Evolutionary conservation across 2,329 filamentous ascomycete species (phyloP), one percentile per base, ranked within the genome.

Genomic region (Talaromyces pinophilus): DNA sequence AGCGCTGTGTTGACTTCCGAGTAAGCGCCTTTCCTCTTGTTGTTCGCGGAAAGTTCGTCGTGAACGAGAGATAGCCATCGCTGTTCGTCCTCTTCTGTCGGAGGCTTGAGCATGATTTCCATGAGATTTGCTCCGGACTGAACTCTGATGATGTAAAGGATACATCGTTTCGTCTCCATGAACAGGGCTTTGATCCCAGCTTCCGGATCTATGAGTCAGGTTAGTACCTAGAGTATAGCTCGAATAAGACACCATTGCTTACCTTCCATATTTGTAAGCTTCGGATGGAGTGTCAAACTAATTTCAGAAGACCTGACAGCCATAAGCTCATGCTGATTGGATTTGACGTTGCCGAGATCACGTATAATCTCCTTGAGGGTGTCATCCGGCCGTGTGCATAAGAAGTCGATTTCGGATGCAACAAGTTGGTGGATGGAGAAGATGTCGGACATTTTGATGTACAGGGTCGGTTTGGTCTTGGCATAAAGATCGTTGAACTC

Each of bases 401-500:
- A 88, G 66, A 84, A 84, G 5, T 88, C 82, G 59, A 97, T 86
- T 72, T 98, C 92, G 28, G 89, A 85, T 2, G 92, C 89, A 64
- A 98, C 86, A 25, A 98, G 85, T 69, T 90, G 92, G 80, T 99
- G 96, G 67, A 99, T 94, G 59, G 94, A 92, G 77, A 99, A 98
- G 66, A 99, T 93, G 77, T 99, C 95, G 17, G 91, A 87, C 87
- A 99, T 94, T 82, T 99, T 99, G 83, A 99, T 97, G 82, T 98
- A 99, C n/a, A 99, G 84, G 0, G 94, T 98, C 6, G 95, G 95
- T 79, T 97, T 97, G 70, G 93, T 95, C 77, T 96, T 93, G 65
- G 94, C 92, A 76, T 98, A 98, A 6, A 99, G 85, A 75, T 99
- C 95, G 76, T 97, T 98, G 86, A 95, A 99, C 77, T 98, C 95